Base-by-base conservation (phyloP, 2,329 filamentous ascomycete genomes). In the Volutella citrinella region DNA sequence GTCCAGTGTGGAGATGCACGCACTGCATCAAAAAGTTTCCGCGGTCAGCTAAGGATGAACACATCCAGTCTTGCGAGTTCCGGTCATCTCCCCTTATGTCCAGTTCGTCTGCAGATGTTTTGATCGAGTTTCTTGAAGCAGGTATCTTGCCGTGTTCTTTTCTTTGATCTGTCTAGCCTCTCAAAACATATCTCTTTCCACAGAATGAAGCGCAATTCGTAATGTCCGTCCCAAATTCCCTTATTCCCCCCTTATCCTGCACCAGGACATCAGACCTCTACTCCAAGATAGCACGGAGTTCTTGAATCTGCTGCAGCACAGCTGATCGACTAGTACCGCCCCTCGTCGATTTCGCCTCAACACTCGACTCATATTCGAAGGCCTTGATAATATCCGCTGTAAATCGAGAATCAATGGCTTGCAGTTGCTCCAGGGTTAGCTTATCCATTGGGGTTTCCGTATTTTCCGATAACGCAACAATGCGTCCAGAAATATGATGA, bases 401-500 rank as follows among this genome's bases (percentile, higher is more conserved):
- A 45, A 89, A 83, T 32, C 84, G 71, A 13, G 63, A 50, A 51
- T 88, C 83, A 10, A 90, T 74, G 10, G 64, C 70, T 63, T 86
- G 70, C 31, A 89, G 66, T 54, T 88, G 78, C 57, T 80, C 73
- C 28, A 84, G 63, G 3, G 70, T 74, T 23, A 89, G 66, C 49
- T 82, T 68, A 50, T 88, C 80, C 80, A 89, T 88, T 10, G 80
- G 69, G 5, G 73, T 69, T 18, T 69, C 68, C 45, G 72, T 64
- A 36, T 79, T 69, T 60, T 89, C 84, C 0, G 81, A 79, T 27
- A 83, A 58, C 11, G 82, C 80, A n/a, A 90, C 84, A 2, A 83
- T 74, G 24, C 76, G 74, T 14, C 85, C 84, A 19, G 80, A 81
- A 49, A 88, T 84, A 57, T 88, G 84, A 53, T 89, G 85, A 12